phyloP scores from a whole-genome alignment of 139 green algal genomes.

The Nannochloris sp. region DNA sequence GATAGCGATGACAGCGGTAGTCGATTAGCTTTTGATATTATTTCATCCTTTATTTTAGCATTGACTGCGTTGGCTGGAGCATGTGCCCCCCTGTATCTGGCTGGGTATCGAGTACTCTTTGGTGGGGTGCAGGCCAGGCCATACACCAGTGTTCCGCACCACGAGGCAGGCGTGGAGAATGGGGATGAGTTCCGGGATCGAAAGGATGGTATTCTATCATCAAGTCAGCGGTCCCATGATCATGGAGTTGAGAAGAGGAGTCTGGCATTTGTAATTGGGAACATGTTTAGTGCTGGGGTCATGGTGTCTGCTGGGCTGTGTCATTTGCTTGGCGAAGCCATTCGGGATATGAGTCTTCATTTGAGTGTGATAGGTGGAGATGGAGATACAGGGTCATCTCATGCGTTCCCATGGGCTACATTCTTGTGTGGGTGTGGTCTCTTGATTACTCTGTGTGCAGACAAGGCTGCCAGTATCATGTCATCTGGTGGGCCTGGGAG shows the following conservation, averaged over 20 bases:
- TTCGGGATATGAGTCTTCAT: conserved; percentile 13
- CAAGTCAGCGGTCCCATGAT: too few relatives aligned
- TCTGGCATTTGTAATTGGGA: conserved; percentile 61
- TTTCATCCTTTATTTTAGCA: conserved; percentile 20
- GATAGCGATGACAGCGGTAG: conserved; percentile 1
- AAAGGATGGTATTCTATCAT: too few relatives aligned
- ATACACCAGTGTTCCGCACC: too few relatives aligned
- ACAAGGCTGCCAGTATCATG: conserved; percentile 13
- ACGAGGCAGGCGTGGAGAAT: too few relatives aligned
- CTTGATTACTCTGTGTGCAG: conserved; percentile 33
- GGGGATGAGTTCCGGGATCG: too few relatives aligned
- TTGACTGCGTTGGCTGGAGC: conserved; percentile 31
- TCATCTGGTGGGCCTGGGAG: not conserved
- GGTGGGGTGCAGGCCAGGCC: too few relatives aligned
- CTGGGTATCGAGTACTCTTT: not conserved
- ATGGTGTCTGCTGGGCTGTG: conserved; percentile 72
- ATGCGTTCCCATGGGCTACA: conserved; percentile 33
- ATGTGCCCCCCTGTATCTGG: conserved; percentile 27
- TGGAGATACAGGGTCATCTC: not conserved
- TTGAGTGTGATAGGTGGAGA: too few relatives aligned
- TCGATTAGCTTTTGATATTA: conserved; percentile 21
- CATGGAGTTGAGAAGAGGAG: conserved; percentile 26
- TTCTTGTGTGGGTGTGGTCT: conserved; percentile 41
- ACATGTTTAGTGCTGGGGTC: conserved; percentile 68
- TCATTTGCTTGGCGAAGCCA: conserved; percentile 50